These are phyloP conservation scores for Prunus kanzakura DNA, from an alignment of 306 rosid genomes.

Conservation along the genomic window DNA sequence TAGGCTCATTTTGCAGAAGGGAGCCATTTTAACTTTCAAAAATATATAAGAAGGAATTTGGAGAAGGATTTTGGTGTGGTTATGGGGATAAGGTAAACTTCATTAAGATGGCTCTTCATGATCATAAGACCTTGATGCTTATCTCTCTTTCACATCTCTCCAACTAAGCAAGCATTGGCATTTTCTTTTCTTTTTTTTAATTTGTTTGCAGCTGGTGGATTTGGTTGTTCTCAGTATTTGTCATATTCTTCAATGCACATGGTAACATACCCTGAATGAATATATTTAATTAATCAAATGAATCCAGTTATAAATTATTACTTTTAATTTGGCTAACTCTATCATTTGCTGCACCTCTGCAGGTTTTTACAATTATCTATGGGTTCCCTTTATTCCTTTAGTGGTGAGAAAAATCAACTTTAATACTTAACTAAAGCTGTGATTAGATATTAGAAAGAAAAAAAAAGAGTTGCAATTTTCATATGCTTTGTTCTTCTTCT, in stretches of 20 bases:
- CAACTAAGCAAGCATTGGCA: not conserved
- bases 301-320: not conserved
- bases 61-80: constrained; percentile 59
- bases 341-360: constrained; percentile 2
- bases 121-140: too few relatives aligned
- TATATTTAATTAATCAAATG: not conserved
- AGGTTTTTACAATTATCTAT: constrained; percentile 42
- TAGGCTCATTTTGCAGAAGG: constrained; percentile 62
- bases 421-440: not conserved
- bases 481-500: not conserved
- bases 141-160: not conserved
- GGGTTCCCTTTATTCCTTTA: constrained; percentile 61
- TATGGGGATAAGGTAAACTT: constrained; percentile 43
- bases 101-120: not conserved
- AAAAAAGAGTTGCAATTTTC: not conserved
- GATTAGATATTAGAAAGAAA: not conserved
- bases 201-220: constrained; percentile 63
- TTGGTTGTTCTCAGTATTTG: constrained; percentile 43
- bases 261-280: constrained; percentile 28
- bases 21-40: constrained; percentile 53
- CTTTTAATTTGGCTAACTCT: not conserved
- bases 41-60: constrained; percentile 40
- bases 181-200: not conserved
- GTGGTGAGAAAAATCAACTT: constrained; percentile 35
- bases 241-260: constrained; percentile 50